Base-by-base conservation (phyloP, 2,329 filamentous ascomycete species). In the Curvularia eragrostidis region DNA sequence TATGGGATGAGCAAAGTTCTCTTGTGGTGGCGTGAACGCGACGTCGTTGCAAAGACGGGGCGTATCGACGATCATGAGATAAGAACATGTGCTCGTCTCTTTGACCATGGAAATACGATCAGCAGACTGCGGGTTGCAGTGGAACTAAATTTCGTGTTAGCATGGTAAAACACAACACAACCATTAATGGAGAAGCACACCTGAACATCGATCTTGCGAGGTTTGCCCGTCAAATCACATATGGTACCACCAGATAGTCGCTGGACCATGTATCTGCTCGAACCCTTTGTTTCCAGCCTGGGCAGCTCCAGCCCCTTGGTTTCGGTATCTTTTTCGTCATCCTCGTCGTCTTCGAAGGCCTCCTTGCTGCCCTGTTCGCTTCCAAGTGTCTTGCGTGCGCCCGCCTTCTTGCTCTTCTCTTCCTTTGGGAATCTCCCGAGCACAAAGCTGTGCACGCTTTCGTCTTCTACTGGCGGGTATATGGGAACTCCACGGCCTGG, bases 81-180 rank as follows among this genome's bases (percentile, higher is more conserved):
- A 97, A 12, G 91, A 87, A 78, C 93, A 97, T 10, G 92, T 97
- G 2, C 89, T 90, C 1, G 94, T 87, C 75, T 97, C 93, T 76
- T 97, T 97, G 78, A 97, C 96, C 87, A 91, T 93, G 42, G 89
- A 89, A 68, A 97, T 97, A 47, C 89, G 87, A 74, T 96, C 89
- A 46, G 81, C 82, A 2, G 85, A 85, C 48, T 90, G 88, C 0
- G 91, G 91, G 68, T 91, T 89, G 79, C 93, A 97, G 69, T 89
- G 87, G 64, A 88, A 89, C 77, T 89, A 30, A 13, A 19, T 7
- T 48, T 32, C 1, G 9, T 30, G 43, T 67, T 47, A 66, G 54
- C 26, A 59, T 39, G 24, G 26, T 10, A 21, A 12, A 38, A 6
- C 19, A 10, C 8, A 76, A 21, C 5, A 36, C 34, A 48, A 23